These are phyloP conservation scores for Cyberlindnera amylophila DNA, from an alignment of 805 yeast genomes.

Conservation along the genomic window DNA sequence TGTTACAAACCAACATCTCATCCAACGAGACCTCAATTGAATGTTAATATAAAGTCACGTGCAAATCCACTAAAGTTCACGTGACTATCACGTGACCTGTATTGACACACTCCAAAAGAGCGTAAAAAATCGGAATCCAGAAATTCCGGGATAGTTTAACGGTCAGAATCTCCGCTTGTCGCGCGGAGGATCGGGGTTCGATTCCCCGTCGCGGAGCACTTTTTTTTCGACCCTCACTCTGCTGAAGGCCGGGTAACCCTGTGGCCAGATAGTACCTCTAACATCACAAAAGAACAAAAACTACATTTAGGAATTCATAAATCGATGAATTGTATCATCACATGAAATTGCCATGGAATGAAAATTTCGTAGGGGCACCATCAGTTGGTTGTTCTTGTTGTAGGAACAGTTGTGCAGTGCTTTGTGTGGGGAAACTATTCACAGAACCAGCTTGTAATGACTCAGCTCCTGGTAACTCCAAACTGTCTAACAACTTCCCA, in stretches of 20 bases:
- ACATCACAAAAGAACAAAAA: no score
- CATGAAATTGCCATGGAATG: no score
- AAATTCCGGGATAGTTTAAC: constrained; percentile 25
- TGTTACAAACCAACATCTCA: no score
- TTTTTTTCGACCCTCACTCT: constrained; percentile 2
- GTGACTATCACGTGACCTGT: background rate
- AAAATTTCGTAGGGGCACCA: no score
- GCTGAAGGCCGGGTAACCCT: background rate
- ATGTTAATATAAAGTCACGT: no score
- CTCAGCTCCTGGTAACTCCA: background rate
- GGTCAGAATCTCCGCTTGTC: constrained; percentile 28
- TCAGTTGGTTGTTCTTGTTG: no score
- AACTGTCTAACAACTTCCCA: constrained; percentile 3
- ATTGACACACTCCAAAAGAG: background rate
- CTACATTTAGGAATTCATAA: no score
- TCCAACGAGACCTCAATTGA: no score
- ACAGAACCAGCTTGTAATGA: no score
- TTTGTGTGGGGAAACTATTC: no score
- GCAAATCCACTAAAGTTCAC: no score
- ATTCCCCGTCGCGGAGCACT: constrained; percentile 27
- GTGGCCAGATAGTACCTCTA: background rate
- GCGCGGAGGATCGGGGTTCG: constrained; percentile 28
- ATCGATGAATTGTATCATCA: background rate
- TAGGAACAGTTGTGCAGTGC: no score
- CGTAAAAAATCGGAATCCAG: background rate